Evolutionary conservation across 208 protist species (phyloP).

Genomic region (Jaenimonas drosophilae): DNA sequence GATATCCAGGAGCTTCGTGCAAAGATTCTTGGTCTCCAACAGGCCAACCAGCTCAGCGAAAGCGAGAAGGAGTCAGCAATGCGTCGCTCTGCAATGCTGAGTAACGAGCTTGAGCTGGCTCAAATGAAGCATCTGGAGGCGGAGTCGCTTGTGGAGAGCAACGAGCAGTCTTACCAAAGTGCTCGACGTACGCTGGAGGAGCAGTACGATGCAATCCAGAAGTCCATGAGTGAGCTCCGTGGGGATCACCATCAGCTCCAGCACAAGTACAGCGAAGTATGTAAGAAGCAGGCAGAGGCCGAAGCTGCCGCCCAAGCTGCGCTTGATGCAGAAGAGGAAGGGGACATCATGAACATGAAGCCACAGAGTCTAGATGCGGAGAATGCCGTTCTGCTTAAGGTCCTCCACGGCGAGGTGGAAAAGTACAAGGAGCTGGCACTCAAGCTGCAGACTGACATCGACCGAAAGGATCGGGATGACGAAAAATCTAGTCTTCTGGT

Average conservation of each 20-base stretch:
- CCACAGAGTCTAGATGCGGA: slow-evolving; percentile 47
- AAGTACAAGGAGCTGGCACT: slow-evolving; percentile 56
- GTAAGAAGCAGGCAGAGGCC: slow-evolving; percentile 1
- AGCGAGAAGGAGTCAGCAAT: slow-evolving; percentile 55
- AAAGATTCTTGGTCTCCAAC: slow-evolving; percentile 32
- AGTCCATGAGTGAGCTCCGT: slow-evolving; percentile 4
- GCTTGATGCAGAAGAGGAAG: slow-evolving; percentile 1
- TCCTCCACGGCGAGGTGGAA: slow-evolving; percentile 68
- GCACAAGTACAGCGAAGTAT: slow-evolving; percentile 9
- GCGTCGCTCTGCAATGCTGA: slow-evolving; percentile 42
- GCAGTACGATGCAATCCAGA: slow-evolving; percentile 15
- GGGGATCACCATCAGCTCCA: slow-evolving; percentile 18
- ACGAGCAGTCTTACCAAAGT: slow-evolving; percentile 13
- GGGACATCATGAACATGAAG: slow-evolving; percentile 2
- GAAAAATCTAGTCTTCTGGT: slow-evolving; percentile 78
- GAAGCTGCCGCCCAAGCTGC: slow-evolving; percentile 1
- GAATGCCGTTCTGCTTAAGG: slow-evolving; percentile 60
- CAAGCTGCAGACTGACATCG: slow-evolving; percentile 43
- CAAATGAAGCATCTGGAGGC: slow-evolving; percentile 36
- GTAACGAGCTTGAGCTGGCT: slow-evolving; percentile 66
- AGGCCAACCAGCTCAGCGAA: slow-evolving; percentile 29
- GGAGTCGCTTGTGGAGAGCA: slow-evolving; percentile 14
- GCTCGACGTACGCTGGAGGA: slow-evolving; percentile 15
- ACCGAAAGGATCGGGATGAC: slow-evolving; percentile 60
- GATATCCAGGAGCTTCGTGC: slow-evolving; percentile 35